These are phyloP conservation scores for Houttuynia cordata DNA, from an alignment of 164 flowering plant species.

Conservation along the genomic window DNA sequence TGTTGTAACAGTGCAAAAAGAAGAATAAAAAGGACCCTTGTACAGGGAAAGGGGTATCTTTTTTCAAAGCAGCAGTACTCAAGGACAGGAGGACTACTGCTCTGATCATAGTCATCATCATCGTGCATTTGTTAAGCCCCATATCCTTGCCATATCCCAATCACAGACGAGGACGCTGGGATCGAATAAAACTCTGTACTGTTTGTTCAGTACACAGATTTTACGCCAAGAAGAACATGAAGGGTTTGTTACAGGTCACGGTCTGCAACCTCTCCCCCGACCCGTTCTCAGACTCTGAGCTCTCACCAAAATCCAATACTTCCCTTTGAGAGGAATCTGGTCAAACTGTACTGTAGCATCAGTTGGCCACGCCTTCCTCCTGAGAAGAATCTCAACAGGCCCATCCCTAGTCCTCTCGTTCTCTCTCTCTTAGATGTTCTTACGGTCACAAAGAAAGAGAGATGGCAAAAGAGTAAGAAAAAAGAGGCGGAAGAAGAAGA, in stretches of 20 bases:
- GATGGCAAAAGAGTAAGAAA: not conserved
- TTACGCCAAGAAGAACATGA: constrained; percentile 16
- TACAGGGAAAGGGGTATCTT: constrained; percentile 1
- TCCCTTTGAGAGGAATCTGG: constrained; percentile 15
- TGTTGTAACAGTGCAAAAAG: not conserved
- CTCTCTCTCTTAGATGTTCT: constrained; percentile 3
- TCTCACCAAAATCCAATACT: not conserved
- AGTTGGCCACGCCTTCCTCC: constrained; percentile 32
- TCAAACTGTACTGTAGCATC: constrained; percentile 49
- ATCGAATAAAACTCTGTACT: constrained; percentile 12
- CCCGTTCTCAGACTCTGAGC: too few relatives aligned
- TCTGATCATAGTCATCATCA: too few relatives aligned
- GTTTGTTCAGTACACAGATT: constrained; percentile 23
- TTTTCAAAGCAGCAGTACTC: constrained; percentile 3
- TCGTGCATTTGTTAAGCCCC: constrained; percentile 27
- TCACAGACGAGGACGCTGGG: not conserved
- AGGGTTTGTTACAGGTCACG: constrained; percentile 23
- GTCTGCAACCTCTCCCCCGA: too few relatives aligned
- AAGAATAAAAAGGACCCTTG: not conserved
- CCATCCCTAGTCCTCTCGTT: not conserved
- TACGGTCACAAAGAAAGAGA: not conserved
- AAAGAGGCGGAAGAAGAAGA: not conserved
- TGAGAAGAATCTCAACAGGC: constrained; percentile 17
- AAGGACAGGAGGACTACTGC: constrained; percentile 3
- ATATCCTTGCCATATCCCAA: not conserved